phyloP scores from a whole-genome alignment of 108 stramenopile genomes.

The Mayamaea pseudoterrestris region DNA sequence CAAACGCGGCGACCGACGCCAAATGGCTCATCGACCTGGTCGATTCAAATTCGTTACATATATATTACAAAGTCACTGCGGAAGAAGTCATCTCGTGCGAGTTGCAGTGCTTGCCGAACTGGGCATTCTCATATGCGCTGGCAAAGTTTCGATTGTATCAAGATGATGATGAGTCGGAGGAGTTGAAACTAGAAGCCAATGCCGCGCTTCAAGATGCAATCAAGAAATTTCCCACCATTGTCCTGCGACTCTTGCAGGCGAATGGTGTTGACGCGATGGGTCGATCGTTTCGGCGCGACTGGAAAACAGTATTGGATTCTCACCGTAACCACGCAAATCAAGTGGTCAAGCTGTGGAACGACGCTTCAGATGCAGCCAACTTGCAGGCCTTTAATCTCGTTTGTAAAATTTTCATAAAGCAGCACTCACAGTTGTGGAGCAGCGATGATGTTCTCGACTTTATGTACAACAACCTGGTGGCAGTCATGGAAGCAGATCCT shows the following conservation, averaged over 20 bases:
- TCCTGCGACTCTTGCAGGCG: slow-evolving; percentile 18
- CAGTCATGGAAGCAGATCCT: slow-evolving; percentile 3
- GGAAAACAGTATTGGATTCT: slow-evolving; percentile 27
- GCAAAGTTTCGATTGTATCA: slow-evolving; percentile 39
- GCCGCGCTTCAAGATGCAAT: slow-evolving; percentile 23
- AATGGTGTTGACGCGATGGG: slow-evolving; percentile 30
- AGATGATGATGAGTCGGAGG: slow-evolving; percentile 7
- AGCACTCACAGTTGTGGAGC: slow-evolving; percentile 36
- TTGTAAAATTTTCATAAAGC: slow-evolving; percentile 28
- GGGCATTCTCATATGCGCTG: slow-evolving; percentile 65
- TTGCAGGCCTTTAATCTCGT: slow-evolving; percentile 19
- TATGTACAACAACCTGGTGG: slow-evolving; percentile 14
- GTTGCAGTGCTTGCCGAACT: slow-evolving; percentile 55
- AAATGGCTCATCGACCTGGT: slow-evolving; percentile 32
- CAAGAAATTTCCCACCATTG: slow-evolving; percentile 24
- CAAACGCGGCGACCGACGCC: slow-evolving; percentile 16
- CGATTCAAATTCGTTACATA: slow-evolving; percentile 20
- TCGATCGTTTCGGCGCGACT: slow-evolving; percentile 33
- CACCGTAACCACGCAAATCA: background rate
- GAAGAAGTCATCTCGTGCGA: slow-evolving; percentile 27
- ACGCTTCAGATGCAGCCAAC: slow-evolving; percentile 5
- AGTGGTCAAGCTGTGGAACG: background rate
- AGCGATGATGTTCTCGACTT: slow-evolving; percentile 10
- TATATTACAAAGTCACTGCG: slow-evolving; percentile 5
- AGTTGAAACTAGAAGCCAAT: slow-evolving; percentile 8